These are phyloP conservation scores for Solidago caesia DNA, from an alignment of 129 eudicot species.

Conservation along the genomic window DNA sequence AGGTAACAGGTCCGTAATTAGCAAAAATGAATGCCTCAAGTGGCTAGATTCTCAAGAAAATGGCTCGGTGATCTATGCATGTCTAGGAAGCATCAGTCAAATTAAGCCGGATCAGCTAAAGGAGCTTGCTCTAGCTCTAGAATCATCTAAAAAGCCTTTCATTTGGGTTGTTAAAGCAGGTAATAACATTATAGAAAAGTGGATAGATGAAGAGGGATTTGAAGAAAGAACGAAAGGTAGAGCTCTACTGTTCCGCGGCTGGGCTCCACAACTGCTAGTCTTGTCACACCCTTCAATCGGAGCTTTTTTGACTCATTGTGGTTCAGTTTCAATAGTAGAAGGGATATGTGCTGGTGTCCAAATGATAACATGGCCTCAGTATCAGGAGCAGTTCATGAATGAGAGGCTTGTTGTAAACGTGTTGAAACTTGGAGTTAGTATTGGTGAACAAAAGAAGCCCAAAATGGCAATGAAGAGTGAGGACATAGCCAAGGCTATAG, in stretches of 20 bases:
- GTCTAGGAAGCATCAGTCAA: conserved; percentile 43
- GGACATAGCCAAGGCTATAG: conserved; percentile 29
- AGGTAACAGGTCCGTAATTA: conserved; percentile 37
- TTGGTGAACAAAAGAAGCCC: too few species aligned
- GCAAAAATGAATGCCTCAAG: conserved; percentile 30
- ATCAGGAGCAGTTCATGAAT: too few species aligned
- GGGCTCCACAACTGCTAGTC: conserved; percentile 69
- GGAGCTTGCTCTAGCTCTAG: conserved; percentile 46
- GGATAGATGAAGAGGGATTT: conserved; percentile 44
- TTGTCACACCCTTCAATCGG: conserved; percentile 52
- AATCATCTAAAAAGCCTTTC: conserved; percentile 36
- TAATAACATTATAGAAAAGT: conserved; percentile 28
- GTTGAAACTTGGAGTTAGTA: conserved; percentile 41
- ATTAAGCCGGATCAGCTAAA: conserved; percentile 30
- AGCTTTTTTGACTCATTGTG: too few species aligned
- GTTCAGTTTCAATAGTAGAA: too few species aligned
- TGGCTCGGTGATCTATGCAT: conserved; percentile 37
- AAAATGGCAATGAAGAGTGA: too few species aligned
- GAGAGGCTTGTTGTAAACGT: too few species aligned
- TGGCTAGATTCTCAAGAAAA: conserved; percentile 44
- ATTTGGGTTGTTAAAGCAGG: conserved; percentile 42
- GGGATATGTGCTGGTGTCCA: too few species aligned
- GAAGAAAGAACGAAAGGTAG: conserved; percentile 47
- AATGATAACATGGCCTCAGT: too few species aligned
- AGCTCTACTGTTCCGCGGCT: conserved; percentile 50